These are phyloP conservation scores for Eimeria falciformis DNA, from an alignment of 169 alveolate genomes.

Conservation along the genomic window DNA sequence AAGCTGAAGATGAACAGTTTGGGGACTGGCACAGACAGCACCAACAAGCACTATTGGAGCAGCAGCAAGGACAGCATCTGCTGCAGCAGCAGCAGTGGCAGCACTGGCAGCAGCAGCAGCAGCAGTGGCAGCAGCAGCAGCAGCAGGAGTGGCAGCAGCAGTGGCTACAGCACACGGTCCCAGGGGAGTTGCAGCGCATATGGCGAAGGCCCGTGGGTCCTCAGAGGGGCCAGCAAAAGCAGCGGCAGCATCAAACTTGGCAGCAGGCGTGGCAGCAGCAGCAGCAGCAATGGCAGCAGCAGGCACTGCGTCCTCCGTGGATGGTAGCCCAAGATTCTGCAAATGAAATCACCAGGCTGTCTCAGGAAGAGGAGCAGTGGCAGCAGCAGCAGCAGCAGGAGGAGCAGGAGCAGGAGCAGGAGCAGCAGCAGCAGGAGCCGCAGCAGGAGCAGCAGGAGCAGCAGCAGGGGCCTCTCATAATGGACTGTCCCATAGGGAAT, in stretches of 20 bases:
- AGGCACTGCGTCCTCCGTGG: neutral
- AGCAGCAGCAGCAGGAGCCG: slow-evolving; percentile 37
- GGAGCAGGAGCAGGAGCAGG: neutral
- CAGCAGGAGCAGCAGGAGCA: slow-evolving; percentile 11
- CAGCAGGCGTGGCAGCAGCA: neutral
- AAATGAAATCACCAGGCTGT: neutral
- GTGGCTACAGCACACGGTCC: too few species aligned
- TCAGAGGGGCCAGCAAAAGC: neutral
- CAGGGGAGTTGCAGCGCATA: neutral
- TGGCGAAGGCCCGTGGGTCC: slow-evolving; percentile 11
- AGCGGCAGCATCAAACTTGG: neutral
- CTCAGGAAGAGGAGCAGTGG: neutral
- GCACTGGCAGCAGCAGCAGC: neutral
- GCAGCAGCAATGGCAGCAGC: neutral
- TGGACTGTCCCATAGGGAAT: neutral
- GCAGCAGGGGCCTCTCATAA: neutral
- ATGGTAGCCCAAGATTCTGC: neutral
- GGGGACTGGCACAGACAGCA: neutral
- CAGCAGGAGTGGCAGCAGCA: neutral
- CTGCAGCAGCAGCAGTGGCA: neutral
- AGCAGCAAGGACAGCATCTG: neutral
- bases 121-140: neutral
- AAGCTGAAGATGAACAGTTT: too few species aligned
- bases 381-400: neutral
- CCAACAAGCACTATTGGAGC: neutral